Percentiles rank a stretch among this genome's conserved stretches.
Conservation (phyloP, 2,329 filamentous ascomycete genomes). For the Bisporella sp. region DNA sequence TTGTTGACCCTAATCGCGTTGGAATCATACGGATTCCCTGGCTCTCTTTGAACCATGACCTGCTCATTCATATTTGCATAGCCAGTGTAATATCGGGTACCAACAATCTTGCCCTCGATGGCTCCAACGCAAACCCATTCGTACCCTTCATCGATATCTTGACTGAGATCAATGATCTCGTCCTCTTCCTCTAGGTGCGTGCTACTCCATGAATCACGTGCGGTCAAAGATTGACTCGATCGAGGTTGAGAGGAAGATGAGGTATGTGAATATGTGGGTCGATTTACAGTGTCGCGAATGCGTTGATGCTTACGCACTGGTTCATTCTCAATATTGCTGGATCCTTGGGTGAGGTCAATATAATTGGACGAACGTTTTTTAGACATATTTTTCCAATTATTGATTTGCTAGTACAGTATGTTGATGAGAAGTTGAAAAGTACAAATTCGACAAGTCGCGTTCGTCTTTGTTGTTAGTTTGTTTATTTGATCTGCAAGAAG, state of each 20-base stretch:
- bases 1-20: conserved; percentile 79
- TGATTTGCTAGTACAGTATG: too few relatives aligned
- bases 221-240: conserved; percentile 14
- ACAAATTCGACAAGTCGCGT: too few relatives aligned
- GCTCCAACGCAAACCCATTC: conserved; percentile 23
- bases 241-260: conserved; percentile 12
- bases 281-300: background rate
- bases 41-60: conserved; percentile 58
- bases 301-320: conserved; percentile 22
- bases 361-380: conserved; percentile 32
- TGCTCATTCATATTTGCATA: conserved; percentile 55
- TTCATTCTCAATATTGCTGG: conserved; percentile 10
- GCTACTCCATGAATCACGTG: conserved; percentile 15
- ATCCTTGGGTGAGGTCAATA: conserved; percentile 37
- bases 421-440: background rate
- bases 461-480: too few relatives aligned
- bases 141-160: conserved; percentile 23
- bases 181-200: conserved; percentile 13
- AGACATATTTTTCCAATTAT: background rate
- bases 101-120: conserved; percentile 41
- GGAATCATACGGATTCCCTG: conserved; percentile 59
- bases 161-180: conserved; percentile 24
- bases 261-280: background rate
- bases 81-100: conserved; percentile 53
- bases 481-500: too few relatives aligned